A percentile compares a stretch with the other conserved stretches of the same genome.
phyloP scores from a whole-genome alignment of 2,329 filamentous ascomycete genomes.

The Taxawa tesnikishii region DNA sequence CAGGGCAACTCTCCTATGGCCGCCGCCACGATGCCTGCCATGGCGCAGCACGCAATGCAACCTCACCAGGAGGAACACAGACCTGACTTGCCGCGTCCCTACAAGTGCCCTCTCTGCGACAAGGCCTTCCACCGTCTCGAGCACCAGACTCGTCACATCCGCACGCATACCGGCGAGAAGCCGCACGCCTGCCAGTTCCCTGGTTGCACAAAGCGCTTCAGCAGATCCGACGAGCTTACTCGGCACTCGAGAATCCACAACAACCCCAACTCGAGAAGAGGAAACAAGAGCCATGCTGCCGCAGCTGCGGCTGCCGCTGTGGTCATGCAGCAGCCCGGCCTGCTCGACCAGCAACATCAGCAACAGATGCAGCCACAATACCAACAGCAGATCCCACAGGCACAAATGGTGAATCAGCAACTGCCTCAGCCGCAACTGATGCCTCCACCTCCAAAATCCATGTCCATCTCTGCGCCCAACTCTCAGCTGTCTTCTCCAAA shows the following conservation, averaged over 20 bases:
- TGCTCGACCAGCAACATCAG: conserved; percentile 35
- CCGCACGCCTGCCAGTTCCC: conserved; percentile 92
- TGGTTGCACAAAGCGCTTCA: conserved; percentile 95
- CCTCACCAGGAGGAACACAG: conserved; percentile 51
- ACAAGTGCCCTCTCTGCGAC: conserved; percentile 97
- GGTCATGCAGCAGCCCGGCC: conserved; percentile 35
- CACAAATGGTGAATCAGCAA: conserved; percentile 62
- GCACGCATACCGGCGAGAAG: conserved; percentile 96
- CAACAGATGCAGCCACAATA: conserved; percentile 37
- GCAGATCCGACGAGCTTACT: conserved; percentile 89
- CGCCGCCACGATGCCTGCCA: conserved; percentile 28
- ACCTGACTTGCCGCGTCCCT: conserved; percentile 84
- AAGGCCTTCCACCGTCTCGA: conserved; percentile 97
- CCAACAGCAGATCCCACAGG: conserved; percentile 68
- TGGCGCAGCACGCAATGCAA: conserved; percentile 40
- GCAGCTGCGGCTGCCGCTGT: conserved; percentile 45
- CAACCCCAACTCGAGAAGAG: conserved; percentile 91
- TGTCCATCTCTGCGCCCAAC: conserved; percentile 76
- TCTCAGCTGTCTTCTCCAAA: conserved; percentile 88
- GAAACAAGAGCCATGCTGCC: conserved; percentile 66
- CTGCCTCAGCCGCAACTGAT: conserved; percentile 46
- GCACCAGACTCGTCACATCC: conserved; percentile 85
- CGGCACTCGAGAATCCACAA: conserved; percentile 97
- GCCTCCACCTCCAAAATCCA: conserved; percentile 62
- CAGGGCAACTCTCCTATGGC: conserved; percentile 20